A percentile compares a stretch with the other conserved stretches of the same genome.
These are phyloP conservation scores for Anaeromyces robustus DNA, from an alignment of 192 early-diverging fungal genomes.

Conservation along the genomic window DNA sequence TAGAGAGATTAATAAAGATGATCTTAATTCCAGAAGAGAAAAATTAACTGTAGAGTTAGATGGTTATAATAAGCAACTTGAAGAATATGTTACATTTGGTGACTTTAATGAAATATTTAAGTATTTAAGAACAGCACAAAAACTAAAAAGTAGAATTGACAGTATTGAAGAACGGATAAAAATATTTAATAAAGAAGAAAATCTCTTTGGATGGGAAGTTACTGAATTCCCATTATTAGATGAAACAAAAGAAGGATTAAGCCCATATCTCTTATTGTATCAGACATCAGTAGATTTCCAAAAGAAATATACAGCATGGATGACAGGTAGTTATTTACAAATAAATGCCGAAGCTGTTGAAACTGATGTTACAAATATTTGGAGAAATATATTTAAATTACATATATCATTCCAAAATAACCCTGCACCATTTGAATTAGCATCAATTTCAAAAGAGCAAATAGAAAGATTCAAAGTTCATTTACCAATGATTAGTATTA, in stretches of 20 bases:
- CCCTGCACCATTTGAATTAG: conserved; percentile 26
- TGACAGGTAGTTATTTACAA: conserved; percentile 41
- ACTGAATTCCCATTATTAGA: conserved; percentile 27
- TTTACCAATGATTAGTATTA: conserved; percentile 30
- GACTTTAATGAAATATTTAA: conserved; percentile 39
- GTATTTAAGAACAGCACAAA: conserved; percentile 44
- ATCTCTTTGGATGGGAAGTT: conserved; percentile 36
- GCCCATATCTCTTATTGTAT: conserved; percentile 35
- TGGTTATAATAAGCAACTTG: conserved; percentile 38
- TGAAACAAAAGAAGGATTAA: conserved; percentile 17
- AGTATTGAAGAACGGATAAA: conserved; percentile 24
- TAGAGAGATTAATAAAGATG: conserved; percentile 31
- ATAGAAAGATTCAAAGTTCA: conserved; percentile 42
- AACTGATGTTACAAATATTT: conserved; percentile 39
- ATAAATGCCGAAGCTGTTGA: conserved; percentile 42
- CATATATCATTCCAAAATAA: conserved; percentile 19
- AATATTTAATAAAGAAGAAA: conserved; percentile 36
- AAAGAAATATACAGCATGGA: conserved; percentile 36
- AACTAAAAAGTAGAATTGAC: conserved; percentile 33
- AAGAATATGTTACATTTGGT: conserved; percentile 35
- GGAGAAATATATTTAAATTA: conserved; percentile 38
- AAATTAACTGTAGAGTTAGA: conserved; percentile 31
- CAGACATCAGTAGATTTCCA: conserved; percentile 49
- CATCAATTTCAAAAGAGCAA: conserved; percentile 41
- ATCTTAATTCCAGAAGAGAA: conserved; percentile 32